These are phyloP conservation scores for Chenopodium suecicum DNA, from an alignment of 148 eudicot species.

Conservation along the genomic window DNA sequence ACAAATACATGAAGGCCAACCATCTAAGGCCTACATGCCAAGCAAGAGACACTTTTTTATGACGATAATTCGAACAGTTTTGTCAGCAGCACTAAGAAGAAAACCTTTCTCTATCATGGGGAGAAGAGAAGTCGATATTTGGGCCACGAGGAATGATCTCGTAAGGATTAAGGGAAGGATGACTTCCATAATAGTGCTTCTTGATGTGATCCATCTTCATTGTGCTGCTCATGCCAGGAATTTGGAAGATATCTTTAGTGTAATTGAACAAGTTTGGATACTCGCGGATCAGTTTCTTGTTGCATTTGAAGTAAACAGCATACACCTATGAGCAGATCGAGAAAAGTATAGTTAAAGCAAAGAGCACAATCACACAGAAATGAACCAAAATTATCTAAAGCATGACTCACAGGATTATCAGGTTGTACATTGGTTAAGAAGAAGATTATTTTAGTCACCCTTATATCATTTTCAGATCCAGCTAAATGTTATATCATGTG, in stretches of 20 bases:
- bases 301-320: constrained; percentile 90
- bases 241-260: constrained; percentile 77
- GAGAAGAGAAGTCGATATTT: constrained; percentile 63
- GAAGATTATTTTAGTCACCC: too few species aligned
- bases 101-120: constrained; percentile 51
- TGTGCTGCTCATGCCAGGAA: constrained; percentile 69
- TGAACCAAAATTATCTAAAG: neutral
- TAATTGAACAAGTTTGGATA: constrained; percentile 79
- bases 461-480: too few species aligned
- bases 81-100: neutral
- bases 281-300: constrained; percentile 69
- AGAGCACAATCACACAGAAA: neutral
- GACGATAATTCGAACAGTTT: neutral
- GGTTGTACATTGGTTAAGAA: too few species aligned
- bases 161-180: constrained; percentile 64
- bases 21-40: neutral
- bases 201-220: constrained; percentile 84
- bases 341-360: neutral
- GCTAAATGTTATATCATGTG: neutral
- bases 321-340: constrained; percentile 49
- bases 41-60: neutral
- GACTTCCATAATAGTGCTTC: constrained; percentile 81
- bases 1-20: neutral
- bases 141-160: constrained; percentile 80
- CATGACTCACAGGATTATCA: neutral